Percentiles rank a stretch among this genome's conserved stretches.
phyloP scores from a whole-genome alignment of 768 basidiomycete genomes.

The Leccinellum luteum region DNA sequence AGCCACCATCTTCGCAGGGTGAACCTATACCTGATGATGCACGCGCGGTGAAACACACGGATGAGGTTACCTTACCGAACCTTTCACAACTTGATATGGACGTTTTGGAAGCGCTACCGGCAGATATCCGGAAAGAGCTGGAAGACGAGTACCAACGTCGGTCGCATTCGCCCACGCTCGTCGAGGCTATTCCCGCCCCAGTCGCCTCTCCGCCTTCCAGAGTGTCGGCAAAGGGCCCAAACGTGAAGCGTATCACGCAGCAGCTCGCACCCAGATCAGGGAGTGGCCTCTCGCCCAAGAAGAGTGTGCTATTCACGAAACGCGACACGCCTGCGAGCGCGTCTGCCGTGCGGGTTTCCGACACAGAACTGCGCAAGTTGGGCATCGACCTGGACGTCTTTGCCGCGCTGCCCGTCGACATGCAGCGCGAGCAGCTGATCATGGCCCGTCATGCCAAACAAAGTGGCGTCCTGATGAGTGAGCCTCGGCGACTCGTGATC shows the following conservation, averaged over 20 bases:
- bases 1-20: slow-evolving; percentile 36
- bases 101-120: slow-evolving; percentile 69
- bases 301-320: slow-evolving; percentile 38
- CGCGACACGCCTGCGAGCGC: slow-evolving; percentile 25
- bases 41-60: slow-evolving; percentile 9
- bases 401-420: slow-evolving; percentile 52
- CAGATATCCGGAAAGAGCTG: slow-evolving; percentile 65
- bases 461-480: slow-evolving; percentile 30
- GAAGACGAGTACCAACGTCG: slow-evolving; percentile 64
- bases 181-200: slow-evolving; percentile 5
- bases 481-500: slow-evolving; percentile 46
- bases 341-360: slow-evolving; percentile 44
- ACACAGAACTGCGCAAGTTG: slow-evolving; percentile 58
- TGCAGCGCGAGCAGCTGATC: slow-evolving; percentile 77
- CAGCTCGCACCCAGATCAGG: slow-evolving; percentile 60
- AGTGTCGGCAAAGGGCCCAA: slow-evolving; percentile 34
- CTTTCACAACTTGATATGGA: slow-evolving; percentile 74
- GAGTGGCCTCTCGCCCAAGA: slow-evolving; percentile 37
- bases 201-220: slow-evolving; percentile 11
- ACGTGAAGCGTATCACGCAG: slow-evolving; percentile 57
- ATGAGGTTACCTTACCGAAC: slow-evolving; percentile 52
- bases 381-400: slow-evolving; percentile 78
- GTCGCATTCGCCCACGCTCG: slow-evolving; percentile 47
- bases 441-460: slow-evolving; percentile 50
- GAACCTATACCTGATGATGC: slow-evolving; percentile 11